phyloP scores from a whole-genome alignment of 768 basidiomycete species.

The Tricholoma sp. region DNA sequence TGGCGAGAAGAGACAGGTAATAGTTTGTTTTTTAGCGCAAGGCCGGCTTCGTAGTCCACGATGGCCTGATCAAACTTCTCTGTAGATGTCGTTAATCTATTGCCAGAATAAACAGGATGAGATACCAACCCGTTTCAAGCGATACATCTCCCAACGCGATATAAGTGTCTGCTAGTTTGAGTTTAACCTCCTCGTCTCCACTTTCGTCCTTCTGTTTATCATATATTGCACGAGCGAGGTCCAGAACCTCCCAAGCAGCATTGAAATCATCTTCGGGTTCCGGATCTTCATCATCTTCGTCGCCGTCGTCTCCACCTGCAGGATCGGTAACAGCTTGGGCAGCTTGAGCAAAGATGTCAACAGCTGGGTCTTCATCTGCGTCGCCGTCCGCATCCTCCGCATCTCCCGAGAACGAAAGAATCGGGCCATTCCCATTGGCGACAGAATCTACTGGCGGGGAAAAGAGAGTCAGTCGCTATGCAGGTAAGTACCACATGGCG shows the following conservation, averaged over 20 bases:
- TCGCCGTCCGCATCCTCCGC: constrained; percentile 52
- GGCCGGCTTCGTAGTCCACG: constrained; percentile 76
- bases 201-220: constrained; percentile 53
- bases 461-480: constrained; percentile 1
- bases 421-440: constrained; percentile 41
- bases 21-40: constrained; percentile 65
- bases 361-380: constrained; percentile 42
- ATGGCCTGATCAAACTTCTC: constrained; percentile 97
- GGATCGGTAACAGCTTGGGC: constrained; percentile 40
- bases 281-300: constrained; percentile 59
- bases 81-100: constrained; percentile 24
- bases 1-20: constrained; percentile 88
- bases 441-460: constrained; percentile 24
- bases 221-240: constrained; percentile 86
- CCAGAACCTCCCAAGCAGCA: constrained; percentile 96
- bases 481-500: constrained; percentile 8
- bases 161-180: constrained; percentile 89
- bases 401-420: constrained; percentile 80
- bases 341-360: constrained; percentile 63
- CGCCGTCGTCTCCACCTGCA: constrained; percentile 47
- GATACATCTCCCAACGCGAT: constrained; percentile 94
- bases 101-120: not conserved
- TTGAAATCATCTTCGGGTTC: constrained; percentile 98
- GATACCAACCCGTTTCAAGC: constrained; percentile 81
- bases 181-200: constrained; percentile 55